Percentiles rank a stretch among this genome's conserved stretches.
Evolutionary conservation across 2,329 filamentous ascomycete genomes (phyloP).

Genomic region (Catunica adiposa): DNA sequence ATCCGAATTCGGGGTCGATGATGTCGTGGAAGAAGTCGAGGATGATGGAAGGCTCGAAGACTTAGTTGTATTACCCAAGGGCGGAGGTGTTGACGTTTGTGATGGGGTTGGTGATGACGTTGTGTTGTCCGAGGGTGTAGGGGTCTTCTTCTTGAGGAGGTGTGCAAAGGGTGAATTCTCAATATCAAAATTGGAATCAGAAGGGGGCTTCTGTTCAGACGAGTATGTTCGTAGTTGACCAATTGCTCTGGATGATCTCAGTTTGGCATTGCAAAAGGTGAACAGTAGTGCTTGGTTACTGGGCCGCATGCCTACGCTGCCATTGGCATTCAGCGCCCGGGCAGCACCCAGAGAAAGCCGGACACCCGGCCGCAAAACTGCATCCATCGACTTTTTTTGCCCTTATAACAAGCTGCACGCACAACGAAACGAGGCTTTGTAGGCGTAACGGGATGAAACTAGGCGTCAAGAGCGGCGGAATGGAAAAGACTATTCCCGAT

Average conservation of each 20-base stretch:
- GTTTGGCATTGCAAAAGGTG: not conserved
- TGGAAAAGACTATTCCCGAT: not conserved
- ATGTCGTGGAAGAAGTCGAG: slow-evolving; percentile 6
- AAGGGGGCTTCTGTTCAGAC: slow-evolving; percentile 4
- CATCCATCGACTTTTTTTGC: slow-evolving; percentile 7
- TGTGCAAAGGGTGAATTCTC: slow-evolving; percentile 13
- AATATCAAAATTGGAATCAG: slow-evolving; percentile 4
- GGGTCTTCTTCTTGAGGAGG: slow-evolving; percentile 8
- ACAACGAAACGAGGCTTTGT: not conserved
- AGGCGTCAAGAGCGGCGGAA: not conserved
- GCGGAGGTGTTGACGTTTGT: not conserved
- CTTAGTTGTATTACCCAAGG: not conserved
- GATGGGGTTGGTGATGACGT: slow-evolving; percentile 4
- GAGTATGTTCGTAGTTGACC: slow-evolving; percentile 8
- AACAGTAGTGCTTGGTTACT: not conserved
- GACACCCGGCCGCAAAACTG: slow-evolving; percentile 9
- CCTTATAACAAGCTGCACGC: not conserved
- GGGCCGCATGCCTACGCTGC: not conserved
- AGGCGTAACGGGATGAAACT: not conserved
- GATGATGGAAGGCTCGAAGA: not conserved
- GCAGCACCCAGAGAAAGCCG: slow-evolving; percentile 9
- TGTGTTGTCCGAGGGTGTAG: not conserved
- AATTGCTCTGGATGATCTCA: not conserved
- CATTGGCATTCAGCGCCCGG: slow-evolving; percentile 9
- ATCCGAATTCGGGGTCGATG: slow-evolving; percentile 9